These are phyloP conservation scores for Helenozyma baotianmanensis DNA, from an alignment of 805 yeast species.

Conservation along the genomic window DNA sequence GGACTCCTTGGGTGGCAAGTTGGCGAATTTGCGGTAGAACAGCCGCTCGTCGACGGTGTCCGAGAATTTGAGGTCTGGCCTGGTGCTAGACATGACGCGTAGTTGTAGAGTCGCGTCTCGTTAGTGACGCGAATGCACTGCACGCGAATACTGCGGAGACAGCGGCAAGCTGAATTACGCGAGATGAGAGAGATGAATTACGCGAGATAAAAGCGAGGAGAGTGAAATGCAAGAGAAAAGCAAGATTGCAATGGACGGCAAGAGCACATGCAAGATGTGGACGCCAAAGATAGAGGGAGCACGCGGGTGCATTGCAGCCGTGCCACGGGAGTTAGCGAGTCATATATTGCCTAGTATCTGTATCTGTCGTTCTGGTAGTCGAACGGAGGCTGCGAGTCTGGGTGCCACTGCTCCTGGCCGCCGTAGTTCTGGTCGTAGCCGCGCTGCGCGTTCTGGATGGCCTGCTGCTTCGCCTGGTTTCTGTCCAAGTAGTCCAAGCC, in stretches of 20 bases:
- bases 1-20: slow-evolving; percentile 45
- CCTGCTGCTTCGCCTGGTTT: slow-evolving; percentile 21
- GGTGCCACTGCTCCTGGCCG: slow-evolving; percentile 23
- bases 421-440: slow-evolving; percentile 29
- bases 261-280: no score
- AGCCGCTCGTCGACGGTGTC: slow-evolving; percentile 42
- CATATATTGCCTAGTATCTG: slow-evolving; percentile 17
- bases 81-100: slow-evolving; percentile 31
- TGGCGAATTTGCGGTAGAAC: slow-evolving; percentile 40
- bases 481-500: slow-evolving; percentile 31
- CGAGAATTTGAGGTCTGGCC: slow-evolving; percentile 43
- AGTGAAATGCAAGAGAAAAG: no score
- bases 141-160: no score
- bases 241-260: no score
- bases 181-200: no score
- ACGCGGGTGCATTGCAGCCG: no score
- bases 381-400: slow-evolving; percentile 22
- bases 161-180: no score
- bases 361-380: slow-evolving; percentile 22
- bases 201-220: no score
- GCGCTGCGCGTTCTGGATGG: slow-evolving; percentile 16
- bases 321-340: no score
- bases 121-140: no score
- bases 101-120: no score
- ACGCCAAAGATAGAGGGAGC: no score